Percentiles rank a stretch among this genome's conserved stretches.
Evolutionary conservation across 768 basidiomycete species (phyloP).

Genomic region (Scleroderma bovista): DNA sequence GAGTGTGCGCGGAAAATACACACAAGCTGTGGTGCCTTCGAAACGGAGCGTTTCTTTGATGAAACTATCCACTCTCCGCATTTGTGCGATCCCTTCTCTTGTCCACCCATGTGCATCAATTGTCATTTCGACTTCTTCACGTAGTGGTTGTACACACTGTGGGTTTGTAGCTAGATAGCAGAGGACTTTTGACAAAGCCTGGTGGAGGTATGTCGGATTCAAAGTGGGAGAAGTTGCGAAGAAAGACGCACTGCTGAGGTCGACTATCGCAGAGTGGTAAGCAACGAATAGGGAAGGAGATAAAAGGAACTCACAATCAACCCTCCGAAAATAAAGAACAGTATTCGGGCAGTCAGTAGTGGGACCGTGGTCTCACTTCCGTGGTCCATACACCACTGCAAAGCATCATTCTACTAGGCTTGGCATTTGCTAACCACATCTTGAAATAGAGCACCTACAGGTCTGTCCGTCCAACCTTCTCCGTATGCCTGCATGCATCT

Average conservation of each 20-base stretch:
- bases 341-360: background rate
- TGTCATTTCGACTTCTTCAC: constrained; percentile 33
- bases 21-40: constrained; percentile 23
- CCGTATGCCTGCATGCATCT: background rate
- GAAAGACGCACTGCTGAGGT: background rate
- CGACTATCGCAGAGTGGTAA: background rate
- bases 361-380: background rate
- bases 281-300: background rate
- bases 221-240: no score
- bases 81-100: constrained; percentile 21
- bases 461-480: background rate
- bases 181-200: constrained; percentile 32
- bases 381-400: background rate
- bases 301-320: background rate
- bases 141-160: constrained; percentile 29
- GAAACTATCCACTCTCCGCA: constrained; percentile 38
- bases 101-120: constrained; percentile 26
- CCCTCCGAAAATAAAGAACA: background rate
- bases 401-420: background rate
- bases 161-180: constrained; percentile 33
- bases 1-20: background rate
- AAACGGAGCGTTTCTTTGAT: constrained; percentile 32
- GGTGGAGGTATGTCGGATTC: background rate
- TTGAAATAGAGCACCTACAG: background rate
- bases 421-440: background rate